Evolutionary conservation across 345 rosid species (phyloP), one percentile per base, ranked within the genome.

Genomic region (Pistacia vera): DNA sequence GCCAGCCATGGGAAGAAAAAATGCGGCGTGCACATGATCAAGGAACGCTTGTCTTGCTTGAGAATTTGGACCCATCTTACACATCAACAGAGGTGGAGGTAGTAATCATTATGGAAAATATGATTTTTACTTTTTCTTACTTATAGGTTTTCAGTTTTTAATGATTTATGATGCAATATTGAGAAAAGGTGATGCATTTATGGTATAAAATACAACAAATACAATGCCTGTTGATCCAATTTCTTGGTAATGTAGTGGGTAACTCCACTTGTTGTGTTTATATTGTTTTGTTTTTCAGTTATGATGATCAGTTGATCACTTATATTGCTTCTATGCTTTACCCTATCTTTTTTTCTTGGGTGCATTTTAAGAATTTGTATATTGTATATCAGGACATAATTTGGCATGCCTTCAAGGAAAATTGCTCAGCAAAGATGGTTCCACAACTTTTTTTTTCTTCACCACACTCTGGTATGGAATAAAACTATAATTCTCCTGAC

Each of bases 1-100:
- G 41, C 41, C 83, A 95, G 99, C 84, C 93, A 73, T 95, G 94
- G 95, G 90, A 90, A 79, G 92, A 90, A 71, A 86, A 86, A 65
- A 80, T 95, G 83, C 80, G 68, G 55, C 76, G 60, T 56, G 97
- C 93, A 10, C 81, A 83, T 66, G 85, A 80, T 75, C 68, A 77
- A 65, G 93, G 84, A 67, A 90, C 58, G 41, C 86, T 93, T 75
- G 90, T 95, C 75, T 74, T 93, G 63, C 93, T 93, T 72, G 92
- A 70, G 71, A 93, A 93, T 83, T 78, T 95, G 89, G 93, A 85
- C 83, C 94, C 94, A 66, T 73, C 87, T 58, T 93, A 70, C 80
- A 88, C 90, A 62, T 85, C 93, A 63, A 70, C 69, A 2, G 96
- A 90, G 75, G 94, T 93, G 51, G 88, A 91, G 95, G 99, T 95